Evolutionary conservation across 352 stramenopile genomes (phyloP).

Genomic region (Pythium graminicola): DNA sequence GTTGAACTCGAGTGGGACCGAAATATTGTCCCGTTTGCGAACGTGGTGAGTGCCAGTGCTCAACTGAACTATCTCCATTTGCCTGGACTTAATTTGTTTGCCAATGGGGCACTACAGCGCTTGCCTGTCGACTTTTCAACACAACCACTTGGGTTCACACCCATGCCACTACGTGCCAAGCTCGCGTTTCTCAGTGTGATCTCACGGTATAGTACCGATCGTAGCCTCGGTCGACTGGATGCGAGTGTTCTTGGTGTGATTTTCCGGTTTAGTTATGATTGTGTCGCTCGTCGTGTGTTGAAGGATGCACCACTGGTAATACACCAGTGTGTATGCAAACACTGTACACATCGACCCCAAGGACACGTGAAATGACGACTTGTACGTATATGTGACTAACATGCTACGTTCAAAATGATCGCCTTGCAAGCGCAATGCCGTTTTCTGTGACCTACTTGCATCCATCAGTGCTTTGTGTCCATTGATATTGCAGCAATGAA

Average conservation of each 20-base stretch:
- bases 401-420: no score
- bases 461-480: no score
- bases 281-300: slow-evolving; percentile 2
- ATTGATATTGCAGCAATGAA: no score
- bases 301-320: slow-evolving; percentile 1
- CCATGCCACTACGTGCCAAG: slow-evolving; percentile 6
- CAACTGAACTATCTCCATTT: slow-evolving; percentile 7
- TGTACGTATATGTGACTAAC: no score
- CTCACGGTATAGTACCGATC: not conserved
- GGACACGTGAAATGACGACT: no score
- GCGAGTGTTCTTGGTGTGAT: slow-evolving; percentile 7
- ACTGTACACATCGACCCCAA: no score
- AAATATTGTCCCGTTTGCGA: not conserved
- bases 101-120: not conserved
- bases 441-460: no score
- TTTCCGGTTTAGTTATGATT: slow-evolving; percentile 1
- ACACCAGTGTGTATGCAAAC: not conserved
- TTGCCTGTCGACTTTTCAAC: not conserved
- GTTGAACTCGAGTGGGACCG: not conserved
- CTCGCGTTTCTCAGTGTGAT: slow-evolving; percentile 14
- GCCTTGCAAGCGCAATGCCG: no score
- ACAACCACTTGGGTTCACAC: slow-evolving; percentile 1
- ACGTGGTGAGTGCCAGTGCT: not conserved
- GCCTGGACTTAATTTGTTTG: not conserved
- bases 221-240: slow-evolving; percentile 5